Base-by-base conservation (phyloP, 2,329 filamentous ascomycete species). In the Hypoxylon sp. region DNA sequence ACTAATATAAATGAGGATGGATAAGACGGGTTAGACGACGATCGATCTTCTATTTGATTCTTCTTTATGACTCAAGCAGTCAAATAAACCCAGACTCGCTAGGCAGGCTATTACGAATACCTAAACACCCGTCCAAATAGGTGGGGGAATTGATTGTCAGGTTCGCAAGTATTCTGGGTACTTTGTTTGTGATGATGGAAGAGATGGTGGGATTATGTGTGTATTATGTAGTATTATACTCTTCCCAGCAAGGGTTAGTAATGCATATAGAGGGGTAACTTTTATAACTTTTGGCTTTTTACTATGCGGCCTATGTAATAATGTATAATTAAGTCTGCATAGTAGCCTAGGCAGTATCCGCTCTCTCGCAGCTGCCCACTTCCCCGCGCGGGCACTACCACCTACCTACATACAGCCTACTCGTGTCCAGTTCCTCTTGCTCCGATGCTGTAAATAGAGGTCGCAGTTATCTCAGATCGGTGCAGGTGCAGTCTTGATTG, bases 361-460 rank as follows among this genome's bases (percentile, higher is more conserved):
- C 55, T 38, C 29, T 51, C 38, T 42, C 47, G 47, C 51, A 46
- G 29, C 41, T 40, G 43, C 40, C 55, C 55, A 58, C 55, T 53
- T 58, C 51, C 55, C 55, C 55, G 55, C 55, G 55, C 55, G 47
- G 55, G 48, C 41, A 45, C 55, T 54, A 51, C 42, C 12, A 41
- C 47, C 31, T 51, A 43, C 31, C 32, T 35, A 17, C 11, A 20
- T 37, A 36, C 23, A n/a, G 25, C 34, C 37, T 41, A 37, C 21
- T n/a, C n/a, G n/a, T 37, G 34, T 23, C 34, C 23, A 34, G 3
- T 17, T 32, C 20, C 23, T 16, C 25, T 12, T 30, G 17, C 20
- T 47, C 32, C 26, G 35, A 12, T 47, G 12, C 19, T 27, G 20
- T 44, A 44, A 21, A 27, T 36, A 31, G 21, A 37, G 30, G 41